Percentiles rank a stretch among this genome's conserved stretches.
Conservation (phyloP, 169 alveolate species). For the Eimeria acervulina region DNA sequence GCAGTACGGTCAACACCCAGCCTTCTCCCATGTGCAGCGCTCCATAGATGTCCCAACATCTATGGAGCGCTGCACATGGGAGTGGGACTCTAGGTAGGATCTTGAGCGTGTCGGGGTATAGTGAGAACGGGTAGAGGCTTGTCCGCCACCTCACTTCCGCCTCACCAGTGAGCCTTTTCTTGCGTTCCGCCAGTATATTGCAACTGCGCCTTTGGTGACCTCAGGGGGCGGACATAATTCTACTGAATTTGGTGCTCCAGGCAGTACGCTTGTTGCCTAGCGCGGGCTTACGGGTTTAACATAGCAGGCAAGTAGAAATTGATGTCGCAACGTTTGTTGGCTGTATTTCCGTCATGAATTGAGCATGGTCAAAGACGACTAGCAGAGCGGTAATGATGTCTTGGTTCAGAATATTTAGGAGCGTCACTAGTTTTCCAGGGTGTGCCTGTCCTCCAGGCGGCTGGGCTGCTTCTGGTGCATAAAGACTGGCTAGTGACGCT, state of each 20-base stretch:
- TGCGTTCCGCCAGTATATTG: neutral
- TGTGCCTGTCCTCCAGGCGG: neutral
- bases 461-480: neutral
- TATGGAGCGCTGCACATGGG: too few species aligned
- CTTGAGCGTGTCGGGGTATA: neutral
- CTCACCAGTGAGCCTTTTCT: neutral
- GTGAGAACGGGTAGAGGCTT: neutral
- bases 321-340: too few species aligned
- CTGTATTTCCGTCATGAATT: neutral
- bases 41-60: neutral
- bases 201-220: too few species aligned
- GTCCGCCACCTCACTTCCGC: neutral
- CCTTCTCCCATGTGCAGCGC: neutral
- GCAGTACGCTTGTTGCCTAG: neutral
- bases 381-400: neutral
- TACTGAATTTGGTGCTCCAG: neutral
- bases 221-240: neutral
- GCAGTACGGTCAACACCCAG: neutral
- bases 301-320: neutral
- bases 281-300: neutral
- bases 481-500: neutral
- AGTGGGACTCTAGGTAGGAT: neutral
- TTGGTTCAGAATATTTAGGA: neutral
- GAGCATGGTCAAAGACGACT: neutral
- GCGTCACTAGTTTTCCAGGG: neutral